Evolutionary conservation across 139 green algal genomes (phyloP), one percentile per base, ranked within the genome.

Genomic region (Chlorella sp.): DNA sequence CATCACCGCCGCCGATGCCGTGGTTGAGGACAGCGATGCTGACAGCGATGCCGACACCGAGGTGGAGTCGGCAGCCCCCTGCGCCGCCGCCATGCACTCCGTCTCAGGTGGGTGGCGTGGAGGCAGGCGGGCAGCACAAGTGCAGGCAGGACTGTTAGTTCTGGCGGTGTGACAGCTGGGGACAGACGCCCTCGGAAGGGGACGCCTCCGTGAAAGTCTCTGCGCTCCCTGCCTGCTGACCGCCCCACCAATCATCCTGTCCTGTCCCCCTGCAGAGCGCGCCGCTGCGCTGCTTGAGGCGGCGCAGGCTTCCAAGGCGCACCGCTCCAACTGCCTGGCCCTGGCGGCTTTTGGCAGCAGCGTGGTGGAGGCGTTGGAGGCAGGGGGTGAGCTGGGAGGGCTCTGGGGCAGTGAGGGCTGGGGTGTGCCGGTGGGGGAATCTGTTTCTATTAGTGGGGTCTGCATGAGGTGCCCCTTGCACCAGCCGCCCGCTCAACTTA

Each of bases 241-340:
- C 9, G 48, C 48, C 48, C 48, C 48, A 57, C 48, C 68, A 1
- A 19, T 1, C 68, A 76, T 15, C 22, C 7, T 32, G n/a, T 2
- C 68, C 22, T 2, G 5, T 15, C 24, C 18, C 18, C 26, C 16
- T n/a, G 66, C 84, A 88, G 84, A 88, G 39, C 39, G 39, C 30
- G 28, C 84, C 16, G 39, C 26, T 18, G 39, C 64, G 66, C 39
- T 88, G 84, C 11, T 68, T 0, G 84, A 40, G 3, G 84, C 68
- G 12, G 84, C 84, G 2, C 30, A 42, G 37, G 30, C 5, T 16
- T 30, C 84, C 84, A 88, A 81, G 84, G 84, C 84, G 2, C 68
- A 88, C 39, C 84, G 68, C 64, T 30, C 84, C 21, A 48, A 37
- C 84, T 88, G 84, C 84, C 84, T 88, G 12, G 68, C 84, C 4